These are phyloP conservation scores for Suillus discolor DNA, from an alignment of 768 basidiomycete genomes.

Conservation along the genomic window DNA sequence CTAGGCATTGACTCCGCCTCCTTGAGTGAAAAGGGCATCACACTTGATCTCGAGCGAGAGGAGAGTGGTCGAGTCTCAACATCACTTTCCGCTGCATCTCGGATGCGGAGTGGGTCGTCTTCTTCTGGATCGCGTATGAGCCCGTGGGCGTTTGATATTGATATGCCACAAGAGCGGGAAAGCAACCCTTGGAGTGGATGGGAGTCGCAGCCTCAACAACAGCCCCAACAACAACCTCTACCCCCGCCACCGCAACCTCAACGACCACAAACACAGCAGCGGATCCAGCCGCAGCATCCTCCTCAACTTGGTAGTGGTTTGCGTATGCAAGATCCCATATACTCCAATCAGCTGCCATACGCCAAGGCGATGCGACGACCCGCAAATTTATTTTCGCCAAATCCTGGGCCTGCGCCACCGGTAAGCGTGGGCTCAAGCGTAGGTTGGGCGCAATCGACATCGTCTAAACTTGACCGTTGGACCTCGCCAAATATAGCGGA, in stretches of 20 bases:
- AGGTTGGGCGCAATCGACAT: constrained; percentile 3
- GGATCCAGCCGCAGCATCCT: constrained; percentile 21
- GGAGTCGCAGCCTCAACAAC: constrained; percentile 18
- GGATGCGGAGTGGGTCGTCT: constrained; percentile 32
- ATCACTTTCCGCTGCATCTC: constrained; percentile 21
- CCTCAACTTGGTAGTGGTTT: constrained; percentile 44
- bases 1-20: constrained; percentile 71
- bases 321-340: constrained; percentile 49
- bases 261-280: constrained; percentile 33
- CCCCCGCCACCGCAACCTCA: constrained; percentile 25
- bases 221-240: constrained; percentile 7
- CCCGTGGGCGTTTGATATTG: constrained; percentile 34
- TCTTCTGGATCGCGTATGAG: constrained; percentile 23
- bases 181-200: constrained; percentile 26
- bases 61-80: constrained; percentile 42
- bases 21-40: constrained; percentile 54
- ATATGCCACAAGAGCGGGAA: constrained; percentile 25
- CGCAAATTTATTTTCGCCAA: constrained; percentile 53
- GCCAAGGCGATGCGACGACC: constrained; percentile 41
- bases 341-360: constrained; percentile 2
- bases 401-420: constrained; percentile 36
- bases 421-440: constrained; percentile 33
- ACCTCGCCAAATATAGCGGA: neutral
- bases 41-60: constrained; percentile 48
- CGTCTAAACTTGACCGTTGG: constrained; percentile 5